These are phyloP conservation scores for Anthoceros angustus DNA, from an alignment of 225 moss, liverwort and hornwort genomes.

Conservation along the genomic window DNA sequence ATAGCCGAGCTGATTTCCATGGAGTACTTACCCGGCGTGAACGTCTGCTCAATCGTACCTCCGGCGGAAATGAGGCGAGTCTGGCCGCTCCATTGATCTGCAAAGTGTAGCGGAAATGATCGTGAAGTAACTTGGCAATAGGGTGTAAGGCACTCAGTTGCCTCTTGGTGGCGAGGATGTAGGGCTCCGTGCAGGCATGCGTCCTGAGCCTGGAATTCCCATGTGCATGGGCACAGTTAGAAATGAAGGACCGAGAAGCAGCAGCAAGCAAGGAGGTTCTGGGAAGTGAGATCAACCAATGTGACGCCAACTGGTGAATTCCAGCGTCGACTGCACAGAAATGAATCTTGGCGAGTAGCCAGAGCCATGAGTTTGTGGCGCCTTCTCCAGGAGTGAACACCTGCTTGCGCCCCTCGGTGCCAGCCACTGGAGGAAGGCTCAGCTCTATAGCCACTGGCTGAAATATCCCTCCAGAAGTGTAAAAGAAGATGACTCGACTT, in stretches of 20 bases:
- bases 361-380: constrained; percentile 49
- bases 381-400: constrained; percentile 48
- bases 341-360: constrained; percentile 79
- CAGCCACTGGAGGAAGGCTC: constrained; percentile 36
- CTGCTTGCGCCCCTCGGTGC: constrained; percentile 22
- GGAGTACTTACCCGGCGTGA: constrained; percentile 24
- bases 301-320: constrained; percentile 39
- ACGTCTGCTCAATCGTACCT: constrained; percentile 32
- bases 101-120: constrained; percentile 33
- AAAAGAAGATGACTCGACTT: constrained; percentile 46
- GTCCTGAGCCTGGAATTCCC: constrained; percentile 28
- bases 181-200: constrained; percentile 28
- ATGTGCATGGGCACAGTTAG: background rate
- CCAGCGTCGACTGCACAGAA: constrained; percentile 56
- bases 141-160: constrained; percentile 39
- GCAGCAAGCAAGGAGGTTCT: no score
- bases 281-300: no score
- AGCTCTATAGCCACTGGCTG: constrained; percentile 68
- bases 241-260: no score
- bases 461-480: constrained; percentile 23
- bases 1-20: constrained; percentile 34
- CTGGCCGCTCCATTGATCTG: constrained; percentile 40
- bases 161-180: constrained; percentile 33
- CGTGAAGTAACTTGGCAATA: constrained; percentile 20
- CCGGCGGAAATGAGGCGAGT: constrained; percentile 18